These are phyloP conservation scores for Dendrostoma leiphaemia DNA, from an alignment of 2,329 filamentous ascomycete species.

Conservation along the genomic window DNA sequence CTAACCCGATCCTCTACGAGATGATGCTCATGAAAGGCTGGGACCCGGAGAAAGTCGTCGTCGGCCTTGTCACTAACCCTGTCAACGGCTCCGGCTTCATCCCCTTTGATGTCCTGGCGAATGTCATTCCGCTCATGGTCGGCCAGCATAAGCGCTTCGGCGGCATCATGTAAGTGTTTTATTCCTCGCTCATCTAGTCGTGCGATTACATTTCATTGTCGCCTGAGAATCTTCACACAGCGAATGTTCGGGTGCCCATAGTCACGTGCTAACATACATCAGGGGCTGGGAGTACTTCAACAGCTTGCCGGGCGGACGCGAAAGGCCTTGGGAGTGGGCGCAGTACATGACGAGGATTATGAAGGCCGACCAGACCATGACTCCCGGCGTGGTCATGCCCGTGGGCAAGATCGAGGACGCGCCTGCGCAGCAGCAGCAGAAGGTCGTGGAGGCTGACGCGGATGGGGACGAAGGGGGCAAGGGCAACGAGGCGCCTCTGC, in stretches of 20 bases:
- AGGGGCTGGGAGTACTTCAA: conserved; percentile 91
- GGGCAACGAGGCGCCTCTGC: conserved; percentile 23
- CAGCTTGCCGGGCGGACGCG: conserved; percentile 56
- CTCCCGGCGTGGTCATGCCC: conserved; percentile 13
- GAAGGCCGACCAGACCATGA: conserved; percentile 25
- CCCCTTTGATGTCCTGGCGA: conserved; percentile 52
- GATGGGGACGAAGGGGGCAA: conserved; percentile 21
- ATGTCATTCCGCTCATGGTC: conserved; percentile 55
- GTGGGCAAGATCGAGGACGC: conserved; percentile 11
- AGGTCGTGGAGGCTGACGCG: conserved; percentile 22
- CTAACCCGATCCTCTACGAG: conserved; percentile 46
- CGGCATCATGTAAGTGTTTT: conserved; percentile 80
- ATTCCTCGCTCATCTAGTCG: no score
- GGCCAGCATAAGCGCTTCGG: conserved; percentile 65
- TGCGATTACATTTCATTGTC: no score
- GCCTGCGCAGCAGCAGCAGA: not conserved
- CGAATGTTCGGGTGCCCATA: no score
- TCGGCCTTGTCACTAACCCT: conserved; percentile 73
- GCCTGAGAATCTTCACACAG: no score
- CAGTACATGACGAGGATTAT: conserved; percentile 53
- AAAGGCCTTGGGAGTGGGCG: conserved; percentile 72
- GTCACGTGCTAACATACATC: no score
- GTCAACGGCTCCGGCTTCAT: conserved; percentile 68
- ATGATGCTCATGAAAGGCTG: conserved; percentile 56
- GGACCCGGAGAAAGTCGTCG: conserved; percentile 65